Conservation (phyloP, 2,329 filamentous ascomycete species). For the Scolecobasidium constrictum region DNA sequence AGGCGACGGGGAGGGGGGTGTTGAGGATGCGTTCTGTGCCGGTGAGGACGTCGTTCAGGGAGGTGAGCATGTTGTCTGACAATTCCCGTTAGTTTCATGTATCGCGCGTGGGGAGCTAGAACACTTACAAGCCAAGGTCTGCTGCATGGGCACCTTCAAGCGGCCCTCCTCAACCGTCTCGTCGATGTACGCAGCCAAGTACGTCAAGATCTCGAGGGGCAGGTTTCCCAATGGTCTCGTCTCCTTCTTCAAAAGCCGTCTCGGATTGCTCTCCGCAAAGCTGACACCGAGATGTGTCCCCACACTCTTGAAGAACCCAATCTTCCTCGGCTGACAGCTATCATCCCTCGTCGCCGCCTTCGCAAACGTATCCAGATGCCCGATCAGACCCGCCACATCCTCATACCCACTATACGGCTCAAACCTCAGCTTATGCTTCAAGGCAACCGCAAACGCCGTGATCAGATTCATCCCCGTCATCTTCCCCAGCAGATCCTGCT, state of each 20-base stretch:
- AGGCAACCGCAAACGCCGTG: conserved; percentile 60
- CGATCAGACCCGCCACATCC: conserved; percentile 59
- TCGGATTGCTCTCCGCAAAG: conserved; percentile 68
- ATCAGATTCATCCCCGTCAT: conserved; percentile 67
- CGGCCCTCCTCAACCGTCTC: conserved; percentile 45
- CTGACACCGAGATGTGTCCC: conserved; percentile 68
- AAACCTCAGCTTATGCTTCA: conserved; percentile 77
- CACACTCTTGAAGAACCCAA: conserved; percentile 44
- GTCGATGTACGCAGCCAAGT: conserved; percentile 58
- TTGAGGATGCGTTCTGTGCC: conserved; percentile 69
- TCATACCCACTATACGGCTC: conserved; percentile 70
- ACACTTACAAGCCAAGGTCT: conserved; percentile 40
- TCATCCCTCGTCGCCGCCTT: conserved; percentile 40
- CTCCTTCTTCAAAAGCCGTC: conserved; percentile 64
- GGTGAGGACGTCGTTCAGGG: conserved; percentile 61
- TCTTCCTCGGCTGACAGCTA: conserved; percentile 16
- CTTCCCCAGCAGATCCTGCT: conserved; percentile 60
- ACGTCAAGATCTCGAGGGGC: conserved; percentile 70
- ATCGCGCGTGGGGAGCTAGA: no score
- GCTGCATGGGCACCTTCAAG: conserved; percentile 46
- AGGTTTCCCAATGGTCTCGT: conserved; percentile 67
- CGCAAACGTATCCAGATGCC: conserved; percentile 69
- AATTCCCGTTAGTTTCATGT: not conserved
- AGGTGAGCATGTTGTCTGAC: conserved; percentile 34
- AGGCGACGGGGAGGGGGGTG: conserved; percentile 73